A percentile compares a stretch with the other conserved stretches of the same genome.
phyloP scores from a whole-genome alignment of 805 yeast species.

The Pichia cephalocereana region DNA sequence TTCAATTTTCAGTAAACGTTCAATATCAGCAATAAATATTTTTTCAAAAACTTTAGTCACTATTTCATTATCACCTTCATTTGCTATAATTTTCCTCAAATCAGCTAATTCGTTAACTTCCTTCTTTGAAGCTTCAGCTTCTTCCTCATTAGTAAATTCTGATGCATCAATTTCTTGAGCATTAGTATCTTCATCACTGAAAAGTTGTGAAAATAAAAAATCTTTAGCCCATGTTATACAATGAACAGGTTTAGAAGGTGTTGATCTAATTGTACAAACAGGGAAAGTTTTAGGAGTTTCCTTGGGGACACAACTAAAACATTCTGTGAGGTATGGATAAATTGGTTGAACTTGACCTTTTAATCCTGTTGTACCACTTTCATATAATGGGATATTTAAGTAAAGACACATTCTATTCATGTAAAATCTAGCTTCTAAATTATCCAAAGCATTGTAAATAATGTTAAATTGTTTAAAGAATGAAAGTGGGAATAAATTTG shows the following conservation, averaged over 20 bases:
- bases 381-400: slow-evolving; percentile 69
- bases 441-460: slow-evolving; percentile 89
- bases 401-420: slow-evolving; percentile 79
- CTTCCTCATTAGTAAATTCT: slow-evolving; percentile 59
- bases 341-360: slow-evolving; percentile 94
- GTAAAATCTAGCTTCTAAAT: slow-evolving; percentile 83
- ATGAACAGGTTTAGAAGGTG: slow-evolving; percentile 94
- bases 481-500: slow-evolving; percentile 52
- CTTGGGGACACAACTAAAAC: slow-evolving; percentile 86
- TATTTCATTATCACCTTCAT: slow-evolving; percentile 20
- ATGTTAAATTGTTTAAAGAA: slow-evolving; percentile 76
- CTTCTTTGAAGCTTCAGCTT: slow-evolving; percentile 51
- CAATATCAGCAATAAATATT: slow-evolving; percentile 67
- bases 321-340: slow-evolving; percentile 71
- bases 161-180: slow-evolving; percentile 28
- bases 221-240: slow-evolving; percentile 97
- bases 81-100: slow-evolving; percentile 30
- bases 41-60: slow-evolving; percentile 42
- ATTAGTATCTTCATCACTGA: slow-evolving; percentile 34
- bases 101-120: slow-evolving; percentile 60
- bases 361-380: slow-evolving; percentile 92
- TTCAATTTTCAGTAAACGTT: slow-evolving; percentile 59
- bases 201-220: slow-evolving; percentile 74
- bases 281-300: slow-evolving; percentile 88
- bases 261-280: slow-evolving; percentile 92